Evolutionary conservation across 148 eudicot genomes (phyloP).

Genomic region (Cornus florida): DNA sequence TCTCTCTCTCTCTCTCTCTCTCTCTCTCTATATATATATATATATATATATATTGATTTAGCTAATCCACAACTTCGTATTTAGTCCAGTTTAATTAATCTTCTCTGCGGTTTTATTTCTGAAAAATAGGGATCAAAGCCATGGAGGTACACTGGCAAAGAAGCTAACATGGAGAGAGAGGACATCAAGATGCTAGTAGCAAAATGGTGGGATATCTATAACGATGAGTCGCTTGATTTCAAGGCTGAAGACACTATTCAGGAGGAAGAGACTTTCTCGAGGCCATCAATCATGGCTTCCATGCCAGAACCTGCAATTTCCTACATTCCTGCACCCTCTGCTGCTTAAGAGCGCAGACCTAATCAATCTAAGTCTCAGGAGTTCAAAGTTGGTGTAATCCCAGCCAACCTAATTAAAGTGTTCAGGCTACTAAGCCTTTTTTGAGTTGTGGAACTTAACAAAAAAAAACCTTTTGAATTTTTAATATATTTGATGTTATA

Average conservation of each 20-base stretch:
- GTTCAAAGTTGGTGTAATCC: neutral
- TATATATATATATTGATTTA: neutral
- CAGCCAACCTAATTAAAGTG: neutral
- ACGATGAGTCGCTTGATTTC: slow-evolving; percentile 31
- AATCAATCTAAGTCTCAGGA: neutral
- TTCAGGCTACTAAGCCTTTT: slow-evolving; percentile 17
- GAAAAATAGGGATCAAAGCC: slow-evolving; percentile 38
- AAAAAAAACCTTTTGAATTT: neutral
- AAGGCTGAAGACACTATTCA: slow-evolving; percentile 10
- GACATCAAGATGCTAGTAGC: slow-evolving; percentile 39
- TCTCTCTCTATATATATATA: no score
- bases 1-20: no score
- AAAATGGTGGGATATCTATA: slow-evolving; percentile 40
- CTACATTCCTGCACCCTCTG: slow-evolving; percentile 37
- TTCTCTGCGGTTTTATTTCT: neutral
- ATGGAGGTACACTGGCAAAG: slow-evolving; percentile 41
- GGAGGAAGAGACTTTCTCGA: slow-evolving; percentile 22
- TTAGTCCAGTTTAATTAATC: neutral
- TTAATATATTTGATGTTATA: neutral
- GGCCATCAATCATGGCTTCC: slow-evolving; percentile 26
- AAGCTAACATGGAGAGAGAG: slow-evolving; percentile 39
- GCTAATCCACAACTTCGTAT: neutral
- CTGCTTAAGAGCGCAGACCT: slow-evolving; percentile 9
- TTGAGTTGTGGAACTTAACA: neutral
- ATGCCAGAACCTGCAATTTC: slow-evolving; percentile 31